Evolutionary conservation across 345 rosid genomes (phyloP), one percentile per base, ranked within the genome.

Genomic region (Populus nigra): DNA sequence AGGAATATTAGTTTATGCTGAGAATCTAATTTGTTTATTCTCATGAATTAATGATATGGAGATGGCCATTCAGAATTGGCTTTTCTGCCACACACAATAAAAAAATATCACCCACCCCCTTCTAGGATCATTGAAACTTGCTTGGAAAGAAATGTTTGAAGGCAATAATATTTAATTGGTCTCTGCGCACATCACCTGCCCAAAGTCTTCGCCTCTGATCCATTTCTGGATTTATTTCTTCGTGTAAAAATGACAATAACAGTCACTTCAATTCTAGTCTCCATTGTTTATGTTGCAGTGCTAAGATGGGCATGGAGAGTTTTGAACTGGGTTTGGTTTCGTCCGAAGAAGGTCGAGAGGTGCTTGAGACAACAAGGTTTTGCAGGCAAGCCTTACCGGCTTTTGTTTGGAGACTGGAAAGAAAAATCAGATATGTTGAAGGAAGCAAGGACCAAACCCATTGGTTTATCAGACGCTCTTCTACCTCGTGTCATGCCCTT

Each of bases 291-390:
- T 9, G 66, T 55, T 2, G 22, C 6, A 5, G 18, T 55, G 23
- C 20, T 73, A 8, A 29, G 68, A 1, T 17, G 74, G 71, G 77
- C 43, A 62, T 72, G 82, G 89, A 84, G 75, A 76, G 53, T 83
- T 2, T 38, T 83, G 71, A 80, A 81, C 31, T 79, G 87, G 89
- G 78, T 86, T 2, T 88, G 89, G 91, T 74, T 91, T 45, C 80
- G 67, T 78, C 94, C 91, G 0, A 87, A 71, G 86, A 83, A 49
- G 77, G 81, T 89, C 1, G 92, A 88, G 83, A 85, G 67, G 74
- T 63, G 15, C 62, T 75, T 91, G 35, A 86, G 79, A 81, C 61
- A 74, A 61, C 89, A 86, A 47, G 92, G 91, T 36, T 80, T 91
- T 59, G 15, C 53, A 9, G 90, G 88, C 75, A 84, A 85, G 36